phyloP scores from a whole-genome alignment of 768 basidiomycete genomes.

The Roridomyces roridus region DNA sequence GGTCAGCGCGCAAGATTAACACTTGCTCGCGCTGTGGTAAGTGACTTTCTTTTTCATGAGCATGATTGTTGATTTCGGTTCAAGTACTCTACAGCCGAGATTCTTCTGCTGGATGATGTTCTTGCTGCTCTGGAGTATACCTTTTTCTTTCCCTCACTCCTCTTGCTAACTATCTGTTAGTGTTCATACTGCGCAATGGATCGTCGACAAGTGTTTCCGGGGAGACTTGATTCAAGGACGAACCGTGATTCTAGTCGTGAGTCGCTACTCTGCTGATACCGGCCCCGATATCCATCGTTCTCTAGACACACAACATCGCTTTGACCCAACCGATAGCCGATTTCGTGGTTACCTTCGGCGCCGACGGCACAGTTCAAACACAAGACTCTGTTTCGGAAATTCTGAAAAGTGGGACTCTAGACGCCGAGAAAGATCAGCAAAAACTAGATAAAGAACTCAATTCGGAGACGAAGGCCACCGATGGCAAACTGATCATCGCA shows the following conservation, averaged over 20 bases:
- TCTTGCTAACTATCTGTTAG: slow-evolving; percentile 17
- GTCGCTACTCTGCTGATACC: too few relatives aligned
- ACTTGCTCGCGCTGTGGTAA: slow-evolving; percentile 50
- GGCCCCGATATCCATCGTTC: too few relatives aligned
- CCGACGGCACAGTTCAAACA: slow-evolving; percentile 56
- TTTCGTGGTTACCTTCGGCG: slow-evolving; percentile 50
- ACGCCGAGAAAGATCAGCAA: slow-evolving; percentile 23
- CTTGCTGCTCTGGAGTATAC: slow-evolving; percentile 59
- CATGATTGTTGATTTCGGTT: too few relatives aligned
- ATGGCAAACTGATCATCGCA: slow-evolving; percentile 63
- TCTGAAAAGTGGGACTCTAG: slow-evolving; percentile 36
- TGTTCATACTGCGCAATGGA: slow-evolving; percentile 81
- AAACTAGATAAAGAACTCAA: slow-evolving; percentile 26
- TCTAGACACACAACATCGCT: slow-evolving; percentile 47
- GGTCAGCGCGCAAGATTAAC: slow-evolving; percentile 55
- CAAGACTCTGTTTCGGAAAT: slow-evolving; percentile 57
- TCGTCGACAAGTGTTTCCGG: slow-evolving; percentile 80
- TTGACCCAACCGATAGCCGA: slow-evolving; percentile 2
- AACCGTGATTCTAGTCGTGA: slow-evolving; percentile 82
- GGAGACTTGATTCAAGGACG: slow-evolving; percentile 81
- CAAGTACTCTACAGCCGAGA: slow-evolving; percentile 58
- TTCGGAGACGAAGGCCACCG: slow-evolving; percentile 28
- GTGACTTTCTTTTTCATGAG: too few relatives aligned
- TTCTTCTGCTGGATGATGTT: slow-evolving; percentile 76
- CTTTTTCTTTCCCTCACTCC: background rate